Base-by-base conservation (phyloP, 805 yeast genomes). In the Candida arabinofermentans region DNA sequence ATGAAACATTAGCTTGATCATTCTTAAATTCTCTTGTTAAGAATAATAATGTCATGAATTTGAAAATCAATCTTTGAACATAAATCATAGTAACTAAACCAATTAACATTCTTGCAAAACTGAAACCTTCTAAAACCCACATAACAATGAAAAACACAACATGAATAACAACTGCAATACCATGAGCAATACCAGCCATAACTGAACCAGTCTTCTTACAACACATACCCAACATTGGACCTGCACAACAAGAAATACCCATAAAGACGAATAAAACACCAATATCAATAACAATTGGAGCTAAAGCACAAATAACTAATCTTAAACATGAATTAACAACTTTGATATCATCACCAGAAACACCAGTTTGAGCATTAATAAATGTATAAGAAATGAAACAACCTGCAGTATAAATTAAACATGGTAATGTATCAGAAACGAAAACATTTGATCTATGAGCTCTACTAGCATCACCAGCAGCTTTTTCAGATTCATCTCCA, bases 51-150 rank as follows among this genome's bases (percentile, higher is more conserved):
- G 96, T 86, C 74, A 93, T 72, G 56, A 83, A 63, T 74, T 89
- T 89, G 78, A 91, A 86, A 53, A 93, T 64, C 40, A 85, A 68
- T 71, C 97, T 82, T 74, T 95, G 96, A 58, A 86, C 71, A 68
- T 90, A 85, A 50, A 91, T 75, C 77, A 83, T 79, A 27, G 96
- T 80, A 44, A 82, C 74, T 53, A 89, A 70, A 65, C 98, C 99
- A 50, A 90, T 67, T 66, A 95, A 74, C 77, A 87, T 84, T 69
- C 87, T 84, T 24, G 84, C 74, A 62, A 93, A 95, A 55, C 73
- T 75, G 83, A 93, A 93, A 53, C 95, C 91, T 72, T 90, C 96
- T 62, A 89, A 67, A 48, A 88, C 95, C 99, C 99, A 93, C 90
- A 91, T 84, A 46, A 90, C 86, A 66, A 91, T 85, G 71, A 88